Percentiles rank a stretch among this genome's conserved stretches.
Conservation (phyloP, 768 basidiomycete genomes). For the Russula virescens region DNA sequence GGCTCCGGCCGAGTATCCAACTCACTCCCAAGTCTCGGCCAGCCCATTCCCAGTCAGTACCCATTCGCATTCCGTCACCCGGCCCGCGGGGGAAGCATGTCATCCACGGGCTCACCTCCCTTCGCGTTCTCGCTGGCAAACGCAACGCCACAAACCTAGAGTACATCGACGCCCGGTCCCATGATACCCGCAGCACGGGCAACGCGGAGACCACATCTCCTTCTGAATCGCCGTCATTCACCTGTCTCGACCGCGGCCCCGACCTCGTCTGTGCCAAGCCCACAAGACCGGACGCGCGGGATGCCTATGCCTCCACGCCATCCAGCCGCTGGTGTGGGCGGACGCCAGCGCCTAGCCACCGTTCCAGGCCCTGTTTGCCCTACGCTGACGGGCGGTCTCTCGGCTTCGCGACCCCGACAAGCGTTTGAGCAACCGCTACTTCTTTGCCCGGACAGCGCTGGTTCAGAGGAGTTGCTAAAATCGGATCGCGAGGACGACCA, state of each 20-base stretch:
- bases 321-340: slow-evolving; percentile 30
- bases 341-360: slow-evolving; percentile 35
- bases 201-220: slow-evolving; percentile 38
- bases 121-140: slow-evolving; percentile 28
- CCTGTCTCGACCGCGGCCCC: slow-evolving; percentile 41
- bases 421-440: slow-evolving; percentile 25
- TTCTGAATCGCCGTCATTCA: slow-evolving; percentile 35
- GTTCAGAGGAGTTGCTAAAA: background rate
- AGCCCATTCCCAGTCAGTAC: slow-evolving; percentile 63
- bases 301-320: slow-evolving; percentile 50
- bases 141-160: slow-evolving; percentile 30
- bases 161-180: slow-evolving; percentile 37
- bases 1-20: slow-evolving; percentile 35
- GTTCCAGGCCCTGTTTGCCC: slow-evolving; percentile 32
- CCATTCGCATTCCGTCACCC: slow-evolving; percentile 63
- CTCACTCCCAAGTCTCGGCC: slow-evolving; percentile 82
- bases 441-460: slow-evolving; percentile 7
- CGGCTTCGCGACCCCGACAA: slow-evolving; percentile 1
- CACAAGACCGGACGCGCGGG: slow-evolving; percentile 23
- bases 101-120: slow-evolving; percentile 35
- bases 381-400: background rate
- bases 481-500: slow-evolving; percentile 17
- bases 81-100: slow-evolving; percentile 38
- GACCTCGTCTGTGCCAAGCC: slow-evolving; percentile 27
- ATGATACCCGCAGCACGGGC: slow-evolving; percentile 43